A percentile compares a stretch with the other conserved stretches of the same genome.
phyloP scores from a whole-genome alignment of 140 eudicot genomes.

The Flaveria floridana region DNA sequence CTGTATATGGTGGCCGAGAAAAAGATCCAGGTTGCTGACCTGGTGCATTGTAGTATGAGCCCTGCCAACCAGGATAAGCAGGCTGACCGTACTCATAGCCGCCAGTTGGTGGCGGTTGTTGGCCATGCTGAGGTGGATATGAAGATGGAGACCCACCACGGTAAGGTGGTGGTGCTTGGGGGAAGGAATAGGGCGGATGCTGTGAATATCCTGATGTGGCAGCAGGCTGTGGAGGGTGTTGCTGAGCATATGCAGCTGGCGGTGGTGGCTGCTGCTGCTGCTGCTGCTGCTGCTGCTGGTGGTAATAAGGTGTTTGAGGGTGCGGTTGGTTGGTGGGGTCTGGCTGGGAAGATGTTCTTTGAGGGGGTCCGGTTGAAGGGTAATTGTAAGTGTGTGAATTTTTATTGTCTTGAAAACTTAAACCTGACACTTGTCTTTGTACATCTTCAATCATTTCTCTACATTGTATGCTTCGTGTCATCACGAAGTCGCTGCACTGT shows the following conservation, averaged over 20 bases:
- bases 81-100: conserved; percentile 86
- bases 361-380: conserved; percentile 54
- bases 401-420: conserved; percentile 76
- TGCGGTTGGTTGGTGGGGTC: conserved; percentile 52
- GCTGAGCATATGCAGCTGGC: not conserved
- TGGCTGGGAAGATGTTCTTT: conserved; percentile 49
- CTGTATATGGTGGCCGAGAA: conserved; percentile 89
- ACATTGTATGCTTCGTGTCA: conserved; percentile 95
- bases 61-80: conserved; percentile 96
- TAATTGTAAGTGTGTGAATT: conserved; percentile 49
- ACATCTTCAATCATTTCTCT: conserved; percentile 95
- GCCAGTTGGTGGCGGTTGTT: conserved; percentile 56
- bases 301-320: conserved; percentile 42
- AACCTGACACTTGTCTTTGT: conserved; percentile 73
- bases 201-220: conserved; percentile 29
- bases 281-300: conserved; percentile 25
- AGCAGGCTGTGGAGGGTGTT: conserved; percentile 34
- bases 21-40: conserved; percentile 71
- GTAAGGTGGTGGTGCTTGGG: conserved; percentile 38
- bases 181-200: conserved; percentile 34
- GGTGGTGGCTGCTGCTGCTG: conserved; percentile 33
- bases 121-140: conserved; percentile 42
- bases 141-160: conserved; percentile 29
- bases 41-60: conserved; percentile 75
- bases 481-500: conserved; percentile 87